Evolutionary conservation across 1,139 yeast species (phyloP).

Genomic region (Suhomyces choctaworum): DNA sequence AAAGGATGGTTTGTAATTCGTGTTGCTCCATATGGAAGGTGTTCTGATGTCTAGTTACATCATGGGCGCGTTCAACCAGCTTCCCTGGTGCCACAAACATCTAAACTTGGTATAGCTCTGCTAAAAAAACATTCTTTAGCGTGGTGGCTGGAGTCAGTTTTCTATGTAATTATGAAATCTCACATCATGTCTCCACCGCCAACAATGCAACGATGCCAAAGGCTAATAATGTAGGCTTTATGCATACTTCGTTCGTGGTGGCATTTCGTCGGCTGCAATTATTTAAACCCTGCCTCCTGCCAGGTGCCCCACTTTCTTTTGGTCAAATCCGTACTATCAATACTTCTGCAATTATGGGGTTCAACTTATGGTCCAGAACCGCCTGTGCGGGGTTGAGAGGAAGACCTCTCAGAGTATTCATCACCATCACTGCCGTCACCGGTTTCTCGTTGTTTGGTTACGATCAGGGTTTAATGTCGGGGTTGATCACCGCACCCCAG

Average conservation of each 20-base stretch:
- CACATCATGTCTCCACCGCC: too few species aligned
- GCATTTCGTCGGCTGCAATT: too few species aligned
- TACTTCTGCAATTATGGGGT: constrained; percentile 8
- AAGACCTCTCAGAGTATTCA: constrained; percentile 37
- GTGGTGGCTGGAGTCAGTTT: too few species aligned
- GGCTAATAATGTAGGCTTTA: too few species aligned
- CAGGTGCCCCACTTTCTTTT: too few species aligned
- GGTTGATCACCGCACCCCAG: constrained; percentile 61
- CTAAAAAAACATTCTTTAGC: too few species aligned
- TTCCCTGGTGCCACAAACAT: background rate
- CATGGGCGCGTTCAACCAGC: constrained; percentile 1
- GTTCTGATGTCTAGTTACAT: constrained; percentile 3
- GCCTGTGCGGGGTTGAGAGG: constrained; percentile 54
- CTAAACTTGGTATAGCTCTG: too few species aligned
- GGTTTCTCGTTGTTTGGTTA: constrained; percentile 75
- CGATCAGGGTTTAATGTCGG: constrained; percentile 80
- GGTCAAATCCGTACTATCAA: too few species aligned
- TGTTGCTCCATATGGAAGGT: background rate
- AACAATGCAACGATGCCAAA: too few species aligned
- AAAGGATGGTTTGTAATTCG: constrained; percentile 2
- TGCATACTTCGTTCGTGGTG: too few species aligned
- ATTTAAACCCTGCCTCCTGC: too few species aligned
- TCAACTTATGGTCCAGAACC: constrained; percentile 28
- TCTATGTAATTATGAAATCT: too few species aligned
- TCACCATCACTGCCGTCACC: constrained; percentile 59